Percentiles rank a stretch among this genome's conserved stretches.
These are phyloP conservation scores for Salix koriyanagi DNA, from an alignment of 345 rosid species.

Conservation along the genomic window DNA sequence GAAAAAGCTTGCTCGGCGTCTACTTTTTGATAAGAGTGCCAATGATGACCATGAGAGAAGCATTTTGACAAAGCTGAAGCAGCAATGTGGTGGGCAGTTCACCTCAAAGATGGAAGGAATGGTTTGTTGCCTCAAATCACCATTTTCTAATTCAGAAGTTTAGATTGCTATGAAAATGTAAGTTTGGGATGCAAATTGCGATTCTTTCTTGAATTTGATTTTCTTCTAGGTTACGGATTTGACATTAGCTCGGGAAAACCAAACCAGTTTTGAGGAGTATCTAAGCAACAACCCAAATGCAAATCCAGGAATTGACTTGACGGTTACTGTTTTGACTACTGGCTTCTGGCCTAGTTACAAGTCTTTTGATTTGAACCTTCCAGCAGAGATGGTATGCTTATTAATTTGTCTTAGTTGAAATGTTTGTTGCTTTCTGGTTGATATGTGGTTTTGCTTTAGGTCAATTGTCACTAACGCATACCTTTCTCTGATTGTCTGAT, in stretches of 20 bases:
- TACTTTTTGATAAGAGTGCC: constrained; percentile 35
- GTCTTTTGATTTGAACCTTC: constrained; percentile 37
- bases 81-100: constrained; percentile 57
- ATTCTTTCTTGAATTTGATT: background rate
- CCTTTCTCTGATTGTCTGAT: constrained; percentile 4
- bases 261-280: constrained; percentile 28
- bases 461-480: background rate
- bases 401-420: background rate
- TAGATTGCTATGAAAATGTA: background rate
- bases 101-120: constrained; percentile 50
- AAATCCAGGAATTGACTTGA: constrained; percentile 33
- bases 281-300: constrained; percentile 23
- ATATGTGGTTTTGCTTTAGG: background rate
- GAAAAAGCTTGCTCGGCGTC: constrained; percentile 50
- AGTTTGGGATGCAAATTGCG: background rate
- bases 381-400: constrained; percentile 27
- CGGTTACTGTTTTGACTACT: constrained; percentile 33
- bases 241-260: constrained; percentile 33
- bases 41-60: constrained; percentile 37
- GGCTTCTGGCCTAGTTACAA: constrained; percentile 39
- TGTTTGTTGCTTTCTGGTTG: background rate
- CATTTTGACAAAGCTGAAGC: constrained; percentile 37
- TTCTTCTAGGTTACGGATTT: constrained; percentile 28
- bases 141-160: background rate
- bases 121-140: constrained; percentile 6